phyloP scores from a whole-genome alignment of 805 yeast genomes.

The Huiozyma naganishii region DNA sequence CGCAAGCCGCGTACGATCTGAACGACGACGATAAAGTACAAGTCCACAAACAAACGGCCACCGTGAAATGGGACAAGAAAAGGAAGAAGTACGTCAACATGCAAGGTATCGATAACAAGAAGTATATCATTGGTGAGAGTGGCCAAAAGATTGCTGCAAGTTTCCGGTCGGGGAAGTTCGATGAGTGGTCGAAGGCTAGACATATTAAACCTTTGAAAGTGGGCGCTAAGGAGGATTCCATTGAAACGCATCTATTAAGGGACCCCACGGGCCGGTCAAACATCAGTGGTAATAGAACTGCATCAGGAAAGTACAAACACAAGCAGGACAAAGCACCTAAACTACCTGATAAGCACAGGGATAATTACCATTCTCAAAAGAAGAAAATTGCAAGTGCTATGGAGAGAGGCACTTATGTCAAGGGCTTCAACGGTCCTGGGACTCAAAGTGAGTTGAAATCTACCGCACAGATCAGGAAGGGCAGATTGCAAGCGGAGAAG shows the following conservation, averaged over 20 bases:
- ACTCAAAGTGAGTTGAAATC: constrained; percentile 45
- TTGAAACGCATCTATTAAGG: constrained; percentile 24
- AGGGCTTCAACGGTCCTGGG: constrained; percentile 43
- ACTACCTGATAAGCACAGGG: constrained; percentile 82
- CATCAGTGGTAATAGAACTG: constrained; percentile 6
- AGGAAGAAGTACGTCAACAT: constrained; percentile 80
- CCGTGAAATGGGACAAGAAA: constrained; percentile 87
- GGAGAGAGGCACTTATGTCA: constrained; percentile 61
- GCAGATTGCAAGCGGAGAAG: constrained; percentile 58
- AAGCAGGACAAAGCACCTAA: constrained; percentile 70
- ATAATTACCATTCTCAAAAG: constrained; percentile 74
- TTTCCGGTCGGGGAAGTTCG: constrained; percentile 82
- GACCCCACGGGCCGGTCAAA: constrained; percentile 16
- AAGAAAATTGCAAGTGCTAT: constrained; percentile 71
- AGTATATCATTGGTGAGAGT: constrained; percentile 86
- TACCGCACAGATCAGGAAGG: constrained; percentile 69
- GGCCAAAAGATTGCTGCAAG: constrained; percentile 91
- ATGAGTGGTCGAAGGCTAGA: constrained; percentile 77
- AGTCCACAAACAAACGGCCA: constrained; percentile 51
- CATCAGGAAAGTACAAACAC: constrained; percentile 56
- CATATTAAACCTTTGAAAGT: constrained; percentile 41
- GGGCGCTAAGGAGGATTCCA: constrained; percentile 41
- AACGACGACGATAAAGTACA: constrained; percentile 66
- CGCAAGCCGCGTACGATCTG: constrained; percentile 77
- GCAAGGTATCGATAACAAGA: constrained; percentile 61